phyloP scores from a whole-genome alignment of 495 filamentous ascomycete genomes.

The Xylona heveae region DNA sequence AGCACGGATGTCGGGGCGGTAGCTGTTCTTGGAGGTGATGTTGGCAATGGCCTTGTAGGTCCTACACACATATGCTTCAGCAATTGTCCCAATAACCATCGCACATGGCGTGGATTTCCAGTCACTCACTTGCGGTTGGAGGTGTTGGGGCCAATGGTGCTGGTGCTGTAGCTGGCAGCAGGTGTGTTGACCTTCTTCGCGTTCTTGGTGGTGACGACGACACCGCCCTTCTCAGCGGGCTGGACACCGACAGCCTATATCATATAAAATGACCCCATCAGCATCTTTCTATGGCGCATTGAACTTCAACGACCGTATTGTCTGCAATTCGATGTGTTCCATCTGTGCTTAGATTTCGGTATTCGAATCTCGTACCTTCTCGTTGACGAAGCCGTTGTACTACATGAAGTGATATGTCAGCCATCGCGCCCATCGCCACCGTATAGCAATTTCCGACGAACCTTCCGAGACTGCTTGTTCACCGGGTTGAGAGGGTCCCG shows the following conservation, averaged over 20 bases:
- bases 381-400: slow-evolving; percentile 80
- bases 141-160: slow-evolving; percentile 45
- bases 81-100: not conserved
- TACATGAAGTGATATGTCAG: slow-evolving; percentile 21
- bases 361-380: slow-evolving; percentile 74
- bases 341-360: slow-evolving; percentile 6
- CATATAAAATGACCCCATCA: slow-evolving; percentile 10
- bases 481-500: slow-evolving; percentile 76
- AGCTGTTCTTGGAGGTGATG: slow-evolving; percentile 52
- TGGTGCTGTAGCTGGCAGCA: slow-evolving; percentile 35
- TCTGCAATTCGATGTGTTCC: slow-evolving; percentile 6
- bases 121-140: slow-evolving; percentile 57
- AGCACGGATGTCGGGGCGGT: slow-evolving; percentile 63
- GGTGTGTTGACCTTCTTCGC: slow-evolving; percentile 42
- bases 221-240: slow-evolving; percentile 40
- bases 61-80: slow-evolving; percentile 24
- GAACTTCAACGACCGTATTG: slow-evolving; percentile 1
- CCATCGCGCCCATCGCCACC: slow-evolving; percentile 6
- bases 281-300: slow-evolving; percentile 6
- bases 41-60: slow-evolving; percentile 71
- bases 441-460: slow-evolving; percentile 19
- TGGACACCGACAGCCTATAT: slow-evolving; percentile 62
- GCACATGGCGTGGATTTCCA: slow-evolving; percentile 5
- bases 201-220: slow-evolving; percentile 58
- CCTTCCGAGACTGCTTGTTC: slow-evolving; percentile 85